Base-by-base conservation (phyloP, 2,329 filamentous ascomycete genomes). In the Pseudogymnoascus sp. region DNA sequence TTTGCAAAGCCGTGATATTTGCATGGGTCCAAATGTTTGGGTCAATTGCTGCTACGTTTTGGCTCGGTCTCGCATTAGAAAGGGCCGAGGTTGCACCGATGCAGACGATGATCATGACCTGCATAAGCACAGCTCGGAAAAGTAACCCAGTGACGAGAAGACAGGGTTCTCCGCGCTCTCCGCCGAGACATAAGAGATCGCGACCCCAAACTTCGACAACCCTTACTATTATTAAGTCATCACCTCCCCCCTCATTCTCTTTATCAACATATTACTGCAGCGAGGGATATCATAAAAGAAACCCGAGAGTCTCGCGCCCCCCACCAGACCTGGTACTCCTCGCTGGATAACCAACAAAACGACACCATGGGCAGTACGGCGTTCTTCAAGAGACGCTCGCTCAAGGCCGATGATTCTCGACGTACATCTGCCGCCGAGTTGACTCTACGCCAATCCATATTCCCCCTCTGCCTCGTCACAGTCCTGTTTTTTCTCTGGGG, bases 401-500 rank as follows among this genome's bases (percentile, higher is more conserved):
- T 54, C 8, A 54, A 54, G 47, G 36, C 57, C 22, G 43, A 61
- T 37, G 59, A 61, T 43, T 25, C 50, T 43, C 25, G n/a, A 20
- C 35, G 62, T 33, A 77, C 76, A 3, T 72, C 72, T 16, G 76
- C 75, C 6, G 74, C 74, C 3, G 75, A 73, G 16, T 64, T 78
- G 6, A 78, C 76, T 9, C 64, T 78, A 50, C 69, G 74, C 39
- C 75, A 78, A 67, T 77, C 75, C 64, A 67, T 78, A 36, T 74
- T 64, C 65, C 77, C 77, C 3, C 69, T 79, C 58, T 69, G 71
- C 6, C 68, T 78, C 4, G 78, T 79, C 16, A 80, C 78, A 0
- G 71, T 76, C 16, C 68, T 80, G n/a, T 80, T 79, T 69, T 79
- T 79, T 66, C 69, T 82, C 59, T 83, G 81, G 81, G 79, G 73